phyloP scores from a whole-genome alignment of 495 filamentous ascomycete genomes.

The Achaetomiella virescens region DNA sequence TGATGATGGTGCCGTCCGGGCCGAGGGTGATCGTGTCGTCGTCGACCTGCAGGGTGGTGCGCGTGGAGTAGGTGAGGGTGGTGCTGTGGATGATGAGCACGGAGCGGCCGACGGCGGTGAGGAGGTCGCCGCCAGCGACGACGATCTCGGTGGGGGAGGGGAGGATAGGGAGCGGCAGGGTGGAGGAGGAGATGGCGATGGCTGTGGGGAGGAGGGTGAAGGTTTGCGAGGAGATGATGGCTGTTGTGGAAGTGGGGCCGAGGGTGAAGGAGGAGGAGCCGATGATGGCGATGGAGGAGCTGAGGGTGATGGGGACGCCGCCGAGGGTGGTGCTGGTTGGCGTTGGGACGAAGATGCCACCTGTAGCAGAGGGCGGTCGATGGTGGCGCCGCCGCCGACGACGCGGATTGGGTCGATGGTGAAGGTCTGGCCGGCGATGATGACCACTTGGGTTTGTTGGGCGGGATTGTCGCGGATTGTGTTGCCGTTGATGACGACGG shows the following conservation, averaged over 20 bases:
- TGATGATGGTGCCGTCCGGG: slow-evolving; percentile 41
- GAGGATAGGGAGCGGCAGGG: slow-evolving; percentile 29
- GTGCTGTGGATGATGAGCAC: slow-evolving; percentile 39
- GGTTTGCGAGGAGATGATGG: slow-evolving; percentile 32
- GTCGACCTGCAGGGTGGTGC: slow-evolving; percentile 34
- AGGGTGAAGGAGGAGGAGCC: slow-evolving; percentile 42
- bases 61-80: slow-evolving; percentile 36
- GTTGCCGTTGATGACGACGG: slow-evolving; percentile 37
- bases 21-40: slow-evolving; percentile 43
- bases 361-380: slow-evolving; percentile 28
- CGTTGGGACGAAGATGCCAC: slow-evolving; percentile 24
- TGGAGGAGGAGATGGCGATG: slow-evolving; percentile 33
- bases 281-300: slow-evolving; percentile 39
- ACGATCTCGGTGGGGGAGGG: slow-evolving; percentile 36
- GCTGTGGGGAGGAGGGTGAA: slow-evolving; percentile 43
- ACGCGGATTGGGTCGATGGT: slow-evolving; percentile 37
- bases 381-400: slow-evolving; percentile 35
- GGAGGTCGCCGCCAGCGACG: slow-evolving; percentile 40
- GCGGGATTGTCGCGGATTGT: slow-evolving; percentile 36
- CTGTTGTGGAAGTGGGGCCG: slow-evolving; percentile 18
- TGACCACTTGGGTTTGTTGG: slow-evolving; percentile 31
- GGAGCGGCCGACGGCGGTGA: slow-evolving; percentile 42
- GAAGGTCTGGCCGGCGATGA: slow-evolving; percentile 39
- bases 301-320: slow-evolving; percentile 37
- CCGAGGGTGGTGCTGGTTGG: slow-evolving; percentile 34